Base-by-base conservation (phyloP, 768 basidiomycete species). In the Suillus alpinus region DNA sequence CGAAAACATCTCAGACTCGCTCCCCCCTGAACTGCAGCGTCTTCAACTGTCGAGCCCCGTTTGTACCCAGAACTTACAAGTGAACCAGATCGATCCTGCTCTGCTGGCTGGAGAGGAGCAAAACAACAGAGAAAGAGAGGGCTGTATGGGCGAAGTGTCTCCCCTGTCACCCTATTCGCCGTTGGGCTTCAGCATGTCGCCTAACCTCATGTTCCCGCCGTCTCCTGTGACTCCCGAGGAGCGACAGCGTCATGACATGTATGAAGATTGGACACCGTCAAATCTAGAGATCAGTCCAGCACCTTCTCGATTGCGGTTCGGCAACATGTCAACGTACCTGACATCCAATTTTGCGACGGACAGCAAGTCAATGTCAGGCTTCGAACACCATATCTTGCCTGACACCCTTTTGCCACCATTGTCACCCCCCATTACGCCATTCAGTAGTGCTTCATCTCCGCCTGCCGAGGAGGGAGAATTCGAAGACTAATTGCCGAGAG, bases 81-180 rank as follows among this genome's bases (percentile, higher is more conserved):
- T 57, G 10, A 49, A 68, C 32, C 69, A 68, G 50, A 74, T 73
- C 43, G 74, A 73, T 20, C 74, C 72, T 32, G 34, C 51, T 13
- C 16, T 75, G 36, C 65, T 75, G 46, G 59, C 64, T 23, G 58
- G 63, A 31, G 29, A 47, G 41, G 62, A 72, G 20, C 52, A 64
- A 18, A 26, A 0, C 0, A 6, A 10, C 2, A 18, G 16, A 10
- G 23, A 55, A 39, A 37, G 20, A 36, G 34, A 52, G 20, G 34
- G 18, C 16, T 55, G n/a, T 9, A 39, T 39, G 36, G 23, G 16
- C 16, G 23, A 26, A 14, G 6, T 18, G 6, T 39, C 23, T 53
- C 51, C 34, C 13, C 4, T 23, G 34, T 23, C 7, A 23, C 13
- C 7, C 9, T 39, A 26, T 18, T 39, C 36, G 23, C 23, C 36